phyloP scores from a whole-genome alignment of 306 rosid species.

The Vicia villosa region DNA sequence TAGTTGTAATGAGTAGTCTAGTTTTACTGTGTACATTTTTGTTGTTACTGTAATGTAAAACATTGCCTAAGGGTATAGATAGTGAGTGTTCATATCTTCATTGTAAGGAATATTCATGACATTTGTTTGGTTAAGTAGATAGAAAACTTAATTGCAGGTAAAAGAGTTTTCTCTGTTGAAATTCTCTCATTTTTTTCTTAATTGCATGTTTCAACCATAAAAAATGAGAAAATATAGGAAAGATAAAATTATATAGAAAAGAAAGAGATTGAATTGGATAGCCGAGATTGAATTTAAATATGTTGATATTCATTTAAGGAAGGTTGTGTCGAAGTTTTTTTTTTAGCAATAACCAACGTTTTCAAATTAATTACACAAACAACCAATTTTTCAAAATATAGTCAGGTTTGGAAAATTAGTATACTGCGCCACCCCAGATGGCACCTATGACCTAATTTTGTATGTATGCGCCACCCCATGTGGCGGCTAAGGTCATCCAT shows the following conservation, averaged over 20 bases:
- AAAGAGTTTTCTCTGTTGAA: neutral
- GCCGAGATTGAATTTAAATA: too few relatives aligned
- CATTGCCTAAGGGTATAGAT: slow-evolving; percentile 40
- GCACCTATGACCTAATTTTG: too few relatives aligned
- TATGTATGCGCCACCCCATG: too few relatives aligned
- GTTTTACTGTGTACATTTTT: slow-evolving; percentile 52
- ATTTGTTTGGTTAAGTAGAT: neutral
- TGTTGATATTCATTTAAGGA: too few relatives aligned
- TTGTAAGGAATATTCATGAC: neutral
- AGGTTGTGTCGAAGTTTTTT: too few relatives aligned
- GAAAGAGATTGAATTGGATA: too few relatives aligned
- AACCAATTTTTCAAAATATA: too few relatives aligned
- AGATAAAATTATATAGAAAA: neutral
- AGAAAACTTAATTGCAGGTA: neutral
- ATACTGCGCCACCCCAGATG: too few relatives aligned
- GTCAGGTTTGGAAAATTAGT: too few relatives aligned
- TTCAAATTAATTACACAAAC: too few relatives aligned
- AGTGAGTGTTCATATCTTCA: slow-evolving; percentile 48
- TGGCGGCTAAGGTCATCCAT: too few relatives aligned
- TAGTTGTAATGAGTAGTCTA: slow-evolving; percentile 48
- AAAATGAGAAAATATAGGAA: neutral
- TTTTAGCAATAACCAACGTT: too few relatives aligned
- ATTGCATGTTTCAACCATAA: neutral
- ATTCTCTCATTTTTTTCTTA: neutral
- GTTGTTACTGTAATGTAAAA: slow-evolving; percentile 41